Conservation (phyloP, 1,139 yeast species). For the Taphrina communis region DNA sequence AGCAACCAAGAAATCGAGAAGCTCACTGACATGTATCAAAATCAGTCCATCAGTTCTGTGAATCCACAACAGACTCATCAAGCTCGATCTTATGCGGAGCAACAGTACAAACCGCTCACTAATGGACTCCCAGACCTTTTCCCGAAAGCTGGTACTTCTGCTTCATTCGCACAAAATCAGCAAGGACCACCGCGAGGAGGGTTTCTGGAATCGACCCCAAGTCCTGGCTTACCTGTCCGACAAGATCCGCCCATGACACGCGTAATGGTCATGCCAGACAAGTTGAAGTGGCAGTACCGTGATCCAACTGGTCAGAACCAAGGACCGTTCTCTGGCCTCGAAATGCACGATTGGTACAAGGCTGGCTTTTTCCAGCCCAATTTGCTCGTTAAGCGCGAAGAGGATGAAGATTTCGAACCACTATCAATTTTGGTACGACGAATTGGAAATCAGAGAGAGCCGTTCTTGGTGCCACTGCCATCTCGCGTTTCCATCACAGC, state of each 20-base stretch:
- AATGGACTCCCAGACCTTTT: conserved; percentile 38
- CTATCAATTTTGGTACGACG: conserved; percentile 50
- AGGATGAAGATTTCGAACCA: conserved; percentile 51
- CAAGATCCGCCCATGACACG: conserved; percentile 41
- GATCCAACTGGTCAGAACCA: conserved; percentile 75
- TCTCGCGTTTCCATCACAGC: conserved; percentile 30
- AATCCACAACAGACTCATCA: conserved; percentile 5
- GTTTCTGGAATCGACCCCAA: conserved; percentile 20
- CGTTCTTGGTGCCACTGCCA: conserved; percentile 67
- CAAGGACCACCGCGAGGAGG: conserved; percentile 29
- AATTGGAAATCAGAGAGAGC: conserved; percentile 61
- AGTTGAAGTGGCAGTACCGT: conserved; percentile 64
- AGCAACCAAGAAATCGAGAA: conserved; percentile 29
- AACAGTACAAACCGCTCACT: conserved; percentile 32
- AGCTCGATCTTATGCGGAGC: conserved; percentile 21
- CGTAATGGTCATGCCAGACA: conserved; percentile 42
- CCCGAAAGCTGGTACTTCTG: conserved; percentile 3
- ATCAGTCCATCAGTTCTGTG: conserved; percentile 14
- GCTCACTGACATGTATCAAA: conserved; percentile 26
- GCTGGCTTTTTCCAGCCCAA: conserved; percentile 66
- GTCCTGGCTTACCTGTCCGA: conserved; percentile 34
- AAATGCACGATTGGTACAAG: conserved; percentile 80
- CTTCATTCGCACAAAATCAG: neutral
- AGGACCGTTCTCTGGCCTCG: conserved; percentile 76
- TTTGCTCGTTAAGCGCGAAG: conserved; percentile 62